Base-by-base conservation (phyloP, 2,329 filamentous ascomycete genomes). In the Colletotrichum noveboracense region DNA sequence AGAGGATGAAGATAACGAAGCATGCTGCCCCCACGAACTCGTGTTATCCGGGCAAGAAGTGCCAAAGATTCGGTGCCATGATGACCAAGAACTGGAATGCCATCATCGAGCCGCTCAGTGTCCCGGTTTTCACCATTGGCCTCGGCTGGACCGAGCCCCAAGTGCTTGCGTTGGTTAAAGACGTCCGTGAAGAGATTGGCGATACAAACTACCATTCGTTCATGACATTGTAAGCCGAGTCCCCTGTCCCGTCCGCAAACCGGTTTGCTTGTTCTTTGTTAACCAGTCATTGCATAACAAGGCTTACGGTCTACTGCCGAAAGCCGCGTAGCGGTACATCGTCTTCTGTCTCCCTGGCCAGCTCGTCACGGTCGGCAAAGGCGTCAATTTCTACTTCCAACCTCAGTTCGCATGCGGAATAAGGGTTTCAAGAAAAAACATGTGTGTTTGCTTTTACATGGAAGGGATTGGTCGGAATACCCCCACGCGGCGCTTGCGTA, bases 91-190 rank as follows among this genome's bases (percentile, higher is more conserved):
- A 83, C 61, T 80, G 79, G 74, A 75, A 78, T n/a, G 69, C 79
- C n/a, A 79, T 76, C 58, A 66, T 76, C 12, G 74, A 76, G 38
- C 74, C 74, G 5, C 79, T 86, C 18, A 85, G 81, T 32, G 80
- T 86, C 67, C 83, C 82, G 1, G 76, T 86, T 1, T 85, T 86
- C 65, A 87, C 86, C 1, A 82, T 82, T 32, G 80, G 78, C 0
- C 75, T 85, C 30, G 83, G 83, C 1, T 87, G 85, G 86, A 78
- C 78, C 1, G 60, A 78, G 13, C 78, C 82, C 7, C 80, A 84
- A 61, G 81, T 85, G 0, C 79, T 82, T 48, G 79, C 81, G 7
- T 84, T 85, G 56, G 77, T 85, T 16, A 77, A 79, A 21, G 80
- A 82, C 12, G 83, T 83, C 18, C 82, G 82, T 21, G 78, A 72